Conservation (phyloP, 805 yeast species). For the Teunomyces pallodes region DNA sequence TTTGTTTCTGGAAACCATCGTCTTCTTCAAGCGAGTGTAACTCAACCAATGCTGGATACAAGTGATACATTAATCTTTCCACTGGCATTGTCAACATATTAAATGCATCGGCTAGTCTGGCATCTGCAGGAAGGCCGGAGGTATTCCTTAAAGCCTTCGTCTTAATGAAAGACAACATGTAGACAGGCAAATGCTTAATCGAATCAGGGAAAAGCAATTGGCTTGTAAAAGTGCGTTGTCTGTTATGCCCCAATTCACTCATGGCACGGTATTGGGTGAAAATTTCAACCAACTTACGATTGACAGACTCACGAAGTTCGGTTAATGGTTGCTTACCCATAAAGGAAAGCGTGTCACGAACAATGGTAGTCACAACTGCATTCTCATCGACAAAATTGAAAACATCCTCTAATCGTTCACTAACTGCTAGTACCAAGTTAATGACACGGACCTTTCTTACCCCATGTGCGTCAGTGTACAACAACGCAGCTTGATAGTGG, state of each 20-base stretch:
- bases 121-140: slow-evolving; percentile 54
- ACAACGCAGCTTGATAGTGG: slow-evolving; percentile 86
- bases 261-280: slow-evolving; percentile 53
- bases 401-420: slow-evolving; percentile 68
- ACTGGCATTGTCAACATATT: slow-evolving; percentile 53
- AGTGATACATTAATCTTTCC: slow-evolving; percentile 54
- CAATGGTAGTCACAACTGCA: slow-evolving; percentile 37
- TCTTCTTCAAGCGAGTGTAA: slow-evolving; percentile 68
- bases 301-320: slow-evolving; percentile 40
- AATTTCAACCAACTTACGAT: slow-evolving; percentile 41
- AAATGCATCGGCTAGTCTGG: slow-evolving; percentile 55
- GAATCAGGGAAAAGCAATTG: slow-evolving; percentile 83
- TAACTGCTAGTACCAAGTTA: slow-evolving; percentile 77
- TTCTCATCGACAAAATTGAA: slow-evolving; percentile 76
- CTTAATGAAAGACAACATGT: slow-evolving; percentile 68
- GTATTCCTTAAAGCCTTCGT: slow-evolving; percentile 56
- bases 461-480: slow-evolving; percentile 80
- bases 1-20: slow-evolving; percentile 26
- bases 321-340: slow-evolving; percentile 37
- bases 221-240: slow-evolving; percentile 37
- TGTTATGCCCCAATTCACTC: slow-evolving; percentile 37
- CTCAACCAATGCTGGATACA: slow-evolving; percentile 80
- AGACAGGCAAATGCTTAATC: slow-evolving; percentile 66
- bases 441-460: slow-evolving; percentile 81
- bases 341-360: slow-evolving; percentile 40